phyloP scores from a whole-genome alignment of 257 asterid species.

The Solanum virginianum region DNA sequence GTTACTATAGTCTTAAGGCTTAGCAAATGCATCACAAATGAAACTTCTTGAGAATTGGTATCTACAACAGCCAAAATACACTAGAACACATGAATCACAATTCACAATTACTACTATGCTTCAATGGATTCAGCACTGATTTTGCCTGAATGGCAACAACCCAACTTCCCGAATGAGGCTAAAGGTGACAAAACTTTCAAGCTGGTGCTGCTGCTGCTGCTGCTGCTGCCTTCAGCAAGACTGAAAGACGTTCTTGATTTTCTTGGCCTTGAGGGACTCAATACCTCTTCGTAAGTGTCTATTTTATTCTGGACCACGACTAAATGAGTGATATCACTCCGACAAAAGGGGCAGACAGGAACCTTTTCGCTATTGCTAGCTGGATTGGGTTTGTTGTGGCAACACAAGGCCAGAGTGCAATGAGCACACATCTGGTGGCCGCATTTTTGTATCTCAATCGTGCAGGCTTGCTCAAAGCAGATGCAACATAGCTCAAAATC shows the following conservation, averaged over 20 bases:
- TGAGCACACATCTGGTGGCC: constrained; percentile 88
- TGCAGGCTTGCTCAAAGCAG: constrained; percentile 65
- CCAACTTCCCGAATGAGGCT: constrained; percentile 46
- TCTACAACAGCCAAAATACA: neutral
- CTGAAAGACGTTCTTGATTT: constrained; percentile 29
- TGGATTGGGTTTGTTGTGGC: constrained; percentile 49
- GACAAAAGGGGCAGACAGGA: constrained; percentile 75
- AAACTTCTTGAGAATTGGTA: neutral
- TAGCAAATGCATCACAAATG: constrained; percentile 9
- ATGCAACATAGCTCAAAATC: constrained; percentile 61
- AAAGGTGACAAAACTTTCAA: constrained; percentile 46
- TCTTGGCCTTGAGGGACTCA: constrained; percentile 36
- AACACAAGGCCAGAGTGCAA: constrained; percentile 60
- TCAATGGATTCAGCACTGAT: constrained; percentile 32
- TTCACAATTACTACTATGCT: neutral
- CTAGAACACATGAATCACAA: neutral
- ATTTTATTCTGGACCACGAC: constrained; percentile 36
- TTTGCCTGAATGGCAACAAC: constrained; percentile 38
- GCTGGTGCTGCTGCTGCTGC: constrained; percentile 40
- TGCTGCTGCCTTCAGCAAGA: constrained; percentile 28
- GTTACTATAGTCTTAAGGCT: constrained; percentile 5
- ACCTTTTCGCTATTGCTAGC: constrained; percentile 16
- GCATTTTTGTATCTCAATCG: constrained; percentile 60
- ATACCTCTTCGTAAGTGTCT: constrained; percentile 21
- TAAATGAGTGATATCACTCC: constrained; percentile 44